Base-by-base conservation (phyloP, 129 eudicot species). In the Chrysanthemum lavandulifolium region DNA sequence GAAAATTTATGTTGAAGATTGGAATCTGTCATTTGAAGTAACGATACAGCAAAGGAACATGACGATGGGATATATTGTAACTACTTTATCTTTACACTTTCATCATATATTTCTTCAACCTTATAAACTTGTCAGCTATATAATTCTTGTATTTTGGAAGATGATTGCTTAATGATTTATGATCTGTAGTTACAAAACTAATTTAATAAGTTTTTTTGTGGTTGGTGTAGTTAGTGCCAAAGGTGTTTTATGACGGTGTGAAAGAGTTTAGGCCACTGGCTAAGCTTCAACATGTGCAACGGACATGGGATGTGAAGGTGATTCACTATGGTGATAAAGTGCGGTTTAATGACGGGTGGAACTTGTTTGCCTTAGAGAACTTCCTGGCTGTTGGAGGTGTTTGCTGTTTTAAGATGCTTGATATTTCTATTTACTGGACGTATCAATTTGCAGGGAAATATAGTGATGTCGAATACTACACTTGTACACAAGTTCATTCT, bases 331-430 rank as follows among this genome's bases (percentile, higher is more conserved):
- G 40, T 48, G 68, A 29, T 23, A 72, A 52, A 66, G 19, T 65
- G 19, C 36, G 27, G 52, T 53, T 81, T 10, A 10, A 50, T 10
- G 12, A 68, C 1, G 85, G 82, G 3, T 81, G 85, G 85, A 51
- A 10, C 10, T 1, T 6, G 40, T 77, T 81, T 81, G 68, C 50
- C 10, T 9, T 12, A 15, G 82, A 67, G 15, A 82, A 82, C 54
- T 47, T 57, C 10, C 63, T 82, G 40, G 19, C 58, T 58, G 61
- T 82, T 54, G 85, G 82, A 48, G 82, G 77, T 61, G 75, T 50
- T 60, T 82, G 85, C 25, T 45, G 63, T 52, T 82, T 82, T 77
- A 76, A 82, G 71, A 54, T 77, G 67, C 27, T 73, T 49, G 73
- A 67, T 15, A 70, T 62, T 3, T 73, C 66, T 72, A 82, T 77